A percentile compares a stretch with the other conserved stretches of the same genome.
These are phyloP conservation scores for Pyricularia grisea DNA, from an alignment of 2,329 filamentous ascomycete genomes.

Conservation along the genomic window DNA sequence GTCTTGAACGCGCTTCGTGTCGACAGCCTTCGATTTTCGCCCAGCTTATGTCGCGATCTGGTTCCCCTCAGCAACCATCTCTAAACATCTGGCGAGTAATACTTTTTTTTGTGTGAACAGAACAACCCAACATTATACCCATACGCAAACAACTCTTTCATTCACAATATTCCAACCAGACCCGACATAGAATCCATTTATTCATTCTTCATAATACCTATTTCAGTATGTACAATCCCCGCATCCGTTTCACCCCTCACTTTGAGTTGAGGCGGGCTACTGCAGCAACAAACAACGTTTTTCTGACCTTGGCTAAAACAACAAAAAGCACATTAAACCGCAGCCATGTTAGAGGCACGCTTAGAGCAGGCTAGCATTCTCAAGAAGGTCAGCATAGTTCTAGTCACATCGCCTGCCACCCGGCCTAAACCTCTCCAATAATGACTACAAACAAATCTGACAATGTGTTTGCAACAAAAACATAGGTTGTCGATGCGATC, in stretches of 20 bases:
- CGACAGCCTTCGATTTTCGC: not conserved
- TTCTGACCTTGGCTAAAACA: not conserved
- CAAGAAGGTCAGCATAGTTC: conserved; percentile 66
- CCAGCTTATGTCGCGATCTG: not conserved
- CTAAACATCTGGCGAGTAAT: not conserved
- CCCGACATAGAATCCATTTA: not conserved
- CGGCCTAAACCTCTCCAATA: too few species aligned
- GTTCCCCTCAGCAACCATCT: not conserved
- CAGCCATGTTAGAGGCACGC: conserved; percentile 87
- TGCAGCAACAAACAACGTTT: not conserved
- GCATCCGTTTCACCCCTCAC: not conserved
- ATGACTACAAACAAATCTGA: not conserved
- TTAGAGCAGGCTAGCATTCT: conserved; percentile 87
- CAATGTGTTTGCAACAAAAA: not conserved
- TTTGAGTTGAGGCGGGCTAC: not conserved
- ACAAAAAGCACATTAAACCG: conserved; percentile 3
- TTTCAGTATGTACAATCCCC: not conserved
- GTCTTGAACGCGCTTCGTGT: not conserved
- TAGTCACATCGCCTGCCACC: not conserved
- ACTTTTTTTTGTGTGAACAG: not conserved
- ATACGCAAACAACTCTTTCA: not conserved
- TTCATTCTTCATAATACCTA: not conserved
- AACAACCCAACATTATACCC: not conserved
- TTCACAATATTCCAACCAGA: not conserved
- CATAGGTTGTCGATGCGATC: conserved; percentile 92